phyloP scores from a whole-genome alignment of 2,329 filamentous ascomycete species.

The Epichloe coenophiala region DNA sequence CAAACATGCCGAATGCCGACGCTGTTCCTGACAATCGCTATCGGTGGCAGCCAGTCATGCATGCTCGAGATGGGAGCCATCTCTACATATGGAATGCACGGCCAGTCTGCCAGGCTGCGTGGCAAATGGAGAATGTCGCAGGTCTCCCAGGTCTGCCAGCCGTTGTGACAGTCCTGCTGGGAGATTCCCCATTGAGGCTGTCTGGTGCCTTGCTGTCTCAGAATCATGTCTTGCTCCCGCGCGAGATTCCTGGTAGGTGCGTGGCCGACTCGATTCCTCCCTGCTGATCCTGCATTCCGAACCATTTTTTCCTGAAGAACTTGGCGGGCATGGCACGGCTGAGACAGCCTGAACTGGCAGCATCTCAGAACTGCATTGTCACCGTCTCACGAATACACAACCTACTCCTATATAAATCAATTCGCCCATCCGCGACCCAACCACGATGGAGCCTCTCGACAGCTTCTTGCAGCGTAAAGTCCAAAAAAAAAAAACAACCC shows the following conservation, averaged over 20 bases:
- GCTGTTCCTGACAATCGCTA: no score
- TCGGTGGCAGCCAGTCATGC: no score
- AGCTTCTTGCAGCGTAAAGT: not conserved
- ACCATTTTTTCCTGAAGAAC: not conserved
- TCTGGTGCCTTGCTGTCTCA: not conserved
- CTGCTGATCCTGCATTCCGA: constrained; percentile 1
- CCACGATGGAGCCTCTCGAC: not conserved
- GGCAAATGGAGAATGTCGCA: no score
- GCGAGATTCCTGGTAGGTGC: not conserved
- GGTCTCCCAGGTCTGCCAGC: no score
- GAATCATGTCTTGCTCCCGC: not conserved
- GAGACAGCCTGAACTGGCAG: not conserved
- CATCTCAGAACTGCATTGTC: not conserved
- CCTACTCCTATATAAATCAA: not conserved
- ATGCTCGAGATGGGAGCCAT: no score
- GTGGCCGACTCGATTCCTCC: not conserved
- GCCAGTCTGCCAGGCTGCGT: no score
- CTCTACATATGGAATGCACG: no score
- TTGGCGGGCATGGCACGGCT: not conserved
- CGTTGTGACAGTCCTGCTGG: no score
- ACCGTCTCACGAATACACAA: not conserved
- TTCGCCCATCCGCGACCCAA: not conserved
- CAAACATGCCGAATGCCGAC: no score
- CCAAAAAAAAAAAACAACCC: not conserved
- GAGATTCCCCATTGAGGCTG: no score